Conservation (phyloP, 192 early-diverging fungal genomes). For the Allomyces macrogynus region DNA sequence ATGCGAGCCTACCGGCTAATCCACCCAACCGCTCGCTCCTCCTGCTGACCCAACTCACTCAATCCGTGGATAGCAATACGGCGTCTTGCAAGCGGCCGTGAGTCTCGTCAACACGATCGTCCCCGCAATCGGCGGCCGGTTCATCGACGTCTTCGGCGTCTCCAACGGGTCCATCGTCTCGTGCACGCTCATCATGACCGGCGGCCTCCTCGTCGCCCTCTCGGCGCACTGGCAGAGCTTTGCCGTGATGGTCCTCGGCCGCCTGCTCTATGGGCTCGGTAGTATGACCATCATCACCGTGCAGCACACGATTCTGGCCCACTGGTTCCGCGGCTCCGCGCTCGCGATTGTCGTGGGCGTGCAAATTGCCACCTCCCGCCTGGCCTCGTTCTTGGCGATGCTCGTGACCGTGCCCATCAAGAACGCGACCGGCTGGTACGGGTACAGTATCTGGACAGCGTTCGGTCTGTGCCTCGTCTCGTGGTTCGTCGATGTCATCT, state of each 20-base stretch:
- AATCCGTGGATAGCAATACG: constrained; percentile 19
- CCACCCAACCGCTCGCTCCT: too few relatives aligned
- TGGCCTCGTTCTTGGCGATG: constrained; percentile 50
- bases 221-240: constrained; percentile 20
- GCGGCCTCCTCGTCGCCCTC: constrained; percentile 25
- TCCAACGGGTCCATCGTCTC: constrained; percentile 27
- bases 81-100: constrained; percentile 40
- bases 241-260: constrained; percentile 29
- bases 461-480: constrained; percentile 41
- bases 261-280: constrained; percentile 41
- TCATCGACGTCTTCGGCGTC: constrained; percentile 44
- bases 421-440: constrained; percentile 19
- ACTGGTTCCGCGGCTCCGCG: constrained; percentile 49
- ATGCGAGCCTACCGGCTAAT: too few relatives aligned
- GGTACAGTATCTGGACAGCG: constrained; percentile 19
- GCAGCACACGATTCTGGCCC: constrained; percentile 60
- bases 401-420: constrained; percentile 41
- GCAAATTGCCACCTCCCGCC: constrained; percentile 44
- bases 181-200: constrained; percentile 31
- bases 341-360: constrained; percentile 45
- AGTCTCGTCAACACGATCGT: constrained; percentile 36
- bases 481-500: constrained; percentile 45
- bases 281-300: constrained; percentile 52
- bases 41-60: too few relatives aligned
- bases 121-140: constrained; percentile 27